Percentiles rank a stretch among this genome's conserved stretches.
phyloP scores from a whole-genome alignment of 495 filamentous ascomycete genomes.

The Aspergillus taichungensis region DNA sequence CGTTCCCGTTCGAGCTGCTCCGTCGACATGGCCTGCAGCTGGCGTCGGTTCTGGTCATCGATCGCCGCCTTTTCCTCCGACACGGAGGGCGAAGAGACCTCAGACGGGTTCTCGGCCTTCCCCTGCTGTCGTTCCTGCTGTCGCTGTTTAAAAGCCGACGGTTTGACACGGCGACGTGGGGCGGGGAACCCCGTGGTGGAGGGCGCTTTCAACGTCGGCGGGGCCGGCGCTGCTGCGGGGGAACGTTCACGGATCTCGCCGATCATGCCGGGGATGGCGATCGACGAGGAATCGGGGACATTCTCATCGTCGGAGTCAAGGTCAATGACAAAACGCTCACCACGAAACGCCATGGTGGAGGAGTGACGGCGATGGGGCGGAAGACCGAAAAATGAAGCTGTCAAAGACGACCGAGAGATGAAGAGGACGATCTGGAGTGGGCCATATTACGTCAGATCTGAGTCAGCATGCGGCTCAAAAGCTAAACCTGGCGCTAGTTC shows the following conservation, averaged over 20 bases:
- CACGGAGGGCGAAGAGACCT: constrained; percentile 1
- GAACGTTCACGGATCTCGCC: constrained; percentile 71
- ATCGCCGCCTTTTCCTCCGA: constrained; percentile 56
- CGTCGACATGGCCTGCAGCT: constrained; percentile 69
- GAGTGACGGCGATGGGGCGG: constrained; percentile 3
- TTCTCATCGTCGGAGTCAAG: constrained; percentile 35
- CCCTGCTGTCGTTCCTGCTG: constrained; percentile 15
- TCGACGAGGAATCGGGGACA: constrained; percentile 9
- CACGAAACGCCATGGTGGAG: constrained; percentile 46
- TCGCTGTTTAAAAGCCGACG: constrained; percentile 72
- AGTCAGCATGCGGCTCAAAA: constrained; percentile 37
- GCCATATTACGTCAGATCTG: background rate
- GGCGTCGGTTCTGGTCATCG: constrained; percentile 69
- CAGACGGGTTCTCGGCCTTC: constrained; percentile 1
- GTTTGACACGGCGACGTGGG: constrained; percentile 65
- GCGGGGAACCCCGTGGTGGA: constrained; percentile 73
- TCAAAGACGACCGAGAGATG: background rate
- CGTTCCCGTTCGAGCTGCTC: constrained; percentile 71
- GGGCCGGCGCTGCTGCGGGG: constrained; percentile 37
- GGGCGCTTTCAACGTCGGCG: constrained; percentile 52
- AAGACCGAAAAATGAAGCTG: constrained; percentile 18
- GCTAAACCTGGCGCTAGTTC: constrained; percentile 26
- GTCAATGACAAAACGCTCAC: constrained; percentile 52
- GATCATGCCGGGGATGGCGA: constrained; percentile 44
- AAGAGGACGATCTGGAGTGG: constrained; percentile 2